Evolutionary conservation across 352 stramenopile species (phyloP).

Genomic region (Saprolegnia parasitica): DNA sequence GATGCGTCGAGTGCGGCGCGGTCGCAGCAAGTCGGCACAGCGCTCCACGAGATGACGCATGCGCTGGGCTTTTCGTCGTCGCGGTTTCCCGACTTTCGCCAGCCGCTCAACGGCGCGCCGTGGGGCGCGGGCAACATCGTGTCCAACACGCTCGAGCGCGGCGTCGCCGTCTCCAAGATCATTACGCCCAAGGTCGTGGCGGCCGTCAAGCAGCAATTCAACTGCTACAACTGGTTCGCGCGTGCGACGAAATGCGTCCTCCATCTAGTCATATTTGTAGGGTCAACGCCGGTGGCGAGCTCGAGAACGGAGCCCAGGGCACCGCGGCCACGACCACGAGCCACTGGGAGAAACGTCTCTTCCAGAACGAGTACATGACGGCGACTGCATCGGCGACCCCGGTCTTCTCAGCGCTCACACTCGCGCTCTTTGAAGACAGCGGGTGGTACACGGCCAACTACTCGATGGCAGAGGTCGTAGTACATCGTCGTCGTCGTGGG

Average conservation of each 20-base stretch:
- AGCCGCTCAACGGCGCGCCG: conserved; percentile 49
- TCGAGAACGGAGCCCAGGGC: conserved; percentile 67
- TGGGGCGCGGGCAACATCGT: conserved; percentile 72
- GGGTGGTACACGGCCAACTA: conserved; percentile 78
- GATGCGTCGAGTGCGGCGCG: conserved; percentile 46
- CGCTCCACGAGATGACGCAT: conserved; percentile 78
- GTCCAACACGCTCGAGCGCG: conserved; percentile 37
- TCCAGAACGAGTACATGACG: conserved; percentile 84
- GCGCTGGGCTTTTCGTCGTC: conserved; percentile 67
- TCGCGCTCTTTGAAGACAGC: conserved; percentile 76
- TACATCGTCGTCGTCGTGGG: no score
- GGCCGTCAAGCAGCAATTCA: conserved; percentile 66
- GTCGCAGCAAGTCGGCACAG: conserved; percentile 62
- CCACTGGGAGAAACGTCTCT: conserved; percentile 78
- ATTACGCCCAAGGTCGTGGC: conserved; percentile 63
- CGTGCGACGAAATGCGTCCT: neutral
- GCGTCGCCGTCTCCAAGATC: conserved; percentile 66
- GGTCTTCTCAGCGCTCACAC: conserved; percentile 64
- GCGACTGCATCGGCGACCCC: conserved; percentile 67
- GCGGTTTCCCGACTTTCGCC: conserved; percentile 56
- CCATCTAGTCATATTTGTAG: conserved; percentile 1
- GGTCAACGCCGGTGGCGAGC: conserved; percentile 48
- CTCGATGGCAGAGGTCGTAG: conserved; percentile 43
- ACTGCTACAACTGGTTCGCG: conserved; percentile 55
- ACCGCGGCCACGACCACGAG: conserved; percentile 51